These are phyloP conservation scores for Candolleomyces aberdarensis DNA, from an alignment of 768 basidiomycete genomes.

Conservation along the genomic window DNA sequence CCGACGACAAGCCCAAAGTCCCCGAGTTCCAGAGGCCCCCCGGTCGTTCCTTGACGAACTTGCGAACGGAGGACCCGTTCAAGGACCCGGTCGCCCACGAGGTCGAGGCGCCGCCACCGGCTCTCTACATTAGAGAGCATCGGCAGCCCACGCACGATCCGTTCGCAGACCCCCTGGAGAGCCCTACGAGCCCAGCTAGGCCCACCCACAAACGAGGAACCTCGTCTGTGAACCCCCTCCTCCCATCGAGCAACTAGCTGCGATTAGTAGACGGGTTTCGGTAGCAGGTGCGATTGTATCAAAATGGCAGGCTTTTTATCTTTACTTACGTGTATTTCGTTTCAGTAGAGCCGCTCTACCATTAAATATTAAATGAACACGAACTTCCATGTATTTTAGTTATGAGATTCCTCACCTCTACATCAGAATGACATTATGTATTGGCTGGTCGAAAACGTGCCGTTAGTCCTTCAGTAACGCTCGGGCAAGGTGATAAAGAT, in stretches of 20 bases:
- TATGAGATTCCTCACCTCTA: not conserved
- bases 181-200: slow-evolving; percentile 1
- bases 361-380: not conserved
- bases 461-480: no score
- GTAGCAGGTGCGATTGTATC: no score
- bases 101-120: slow-evolving; percentile 1
- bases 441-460: no score
- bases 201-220: not conserved
- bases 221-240: not conserved
- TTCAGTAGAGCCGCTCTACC: not conserved
- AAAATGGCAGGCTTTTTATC: no score
- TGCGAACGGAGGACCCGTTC: not conserved
- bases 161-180: slow-evolving; percentile 1
- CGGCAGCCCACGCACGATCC: slow-evolving; percentile 4
- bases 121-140: slow-evolving; percentile 12
- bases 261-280: not conserved
- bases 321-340: not conserved
- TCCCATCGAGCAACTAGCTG: not conserved
- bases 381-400: not conserved
- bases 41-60: not conserved
- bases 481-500: no score
- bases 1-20: not conserved
- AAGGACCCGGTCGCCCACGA: not conserved
- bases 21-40: not conserved
- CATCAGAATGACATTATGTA: not conserved